Conservation (phyloP, 306 rosid species). For the Hippophae gyantsensis region DNA sequence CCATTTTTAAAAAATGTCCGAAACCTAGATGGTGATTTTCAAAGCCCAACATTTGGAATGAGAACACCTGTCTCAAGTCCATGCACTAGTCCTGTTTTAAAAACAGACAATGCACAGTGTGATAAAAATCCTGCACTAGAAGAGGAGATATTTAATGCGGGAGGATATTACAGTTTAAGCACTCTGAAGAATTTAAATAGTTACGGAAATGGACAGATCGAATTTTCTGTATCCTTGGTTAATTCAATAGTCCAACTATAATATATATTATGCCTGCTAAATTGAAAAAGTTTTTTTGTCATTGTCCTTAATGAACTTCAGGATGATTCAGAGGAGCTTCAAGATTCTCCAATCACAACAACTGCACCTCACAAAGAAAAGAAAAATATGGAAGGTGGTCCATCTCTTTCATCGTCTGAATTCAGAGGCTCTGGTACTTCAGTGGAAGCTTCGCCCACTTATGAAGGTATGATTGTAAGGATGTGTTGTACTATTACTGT, state of each 20-base stretch:
- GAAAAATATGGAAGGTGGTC: slow-evolving; percentile 33
- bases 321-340: slow-evolving; percentile 34
- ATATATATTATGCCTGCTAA: slow-evolving; percentile 16
- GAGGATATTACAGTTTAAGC: slow-evolving; percentile 34
- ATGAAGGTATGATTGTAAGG: slow-evolving; percentile 22
- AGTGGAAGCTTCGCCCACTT: slow-evolving; percentile 38
- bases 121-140: slow-evolving; percentile 28
- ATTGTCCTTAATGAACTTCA: slow-evolving; percentile 54
- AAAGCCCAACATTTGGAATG: slow-evolving; percentile 53
- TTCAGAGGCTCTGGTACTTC: slow-evolving; percentile 27
- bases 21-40: slow-evolving; percentile 35
- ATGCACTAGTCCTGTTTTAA: slow-evolving; percentile 39
- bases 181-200: slow-evolving; percentile 28
- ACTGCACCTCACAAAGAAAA: slow-evolving; percentile 24
- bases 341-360: slow-evolving; percentile 29
- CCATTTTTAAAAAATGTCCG: slow-evolving; percentile 27
- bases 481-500: slow-evolving; percentile 18
- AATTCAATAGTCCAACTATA: slow-evolving; percentile 15
- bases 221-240: slow-evolving; percentile 60
- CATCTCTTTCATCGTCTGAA: slow-evolving; percentile 51
- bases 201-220: slow-evolving; percentile 21
- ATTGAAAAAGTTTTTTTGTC: slow-evolving; percentile 13
- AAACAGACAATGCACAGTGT: slow-evolving; percentile 26
- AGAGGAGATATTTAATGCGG: slow-evolving; percentile 33
- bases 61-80: slow-evolving; percentile 41